Percentiles rank a stretch among this genome's conserved stretches.
Evolutionary conservation across 1,284 basidiomycete species (phyloP).

Genomic region (Hemileia vastatrix): DNA sequence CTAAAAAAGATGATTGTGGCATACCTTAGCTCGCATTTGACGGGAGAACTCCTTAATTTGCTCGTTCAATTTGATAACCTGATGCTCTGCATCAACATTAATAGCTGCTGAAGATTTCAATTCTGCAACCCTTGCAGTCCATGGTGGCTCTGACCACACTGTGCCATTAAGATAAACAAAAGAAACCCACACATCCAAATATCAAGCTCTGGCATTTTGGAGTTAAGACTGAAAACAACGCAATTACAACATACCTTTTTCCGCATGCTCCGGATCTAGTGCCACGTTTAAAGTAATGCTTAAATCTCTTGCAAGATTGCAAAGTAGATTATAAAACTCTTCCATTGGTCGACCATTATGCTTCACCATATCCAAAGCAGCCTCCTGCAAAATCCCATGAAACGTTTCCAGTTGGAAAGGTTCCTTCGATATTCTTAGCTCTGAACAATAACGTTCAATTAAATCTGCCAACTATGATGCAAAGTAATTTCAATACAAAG

Average conservation of each 20-base stretch:
- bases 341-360: slow-evolving; percentile 56
- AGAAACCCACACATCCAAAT: no score
- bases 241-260: slow-evolving; percentile 56
- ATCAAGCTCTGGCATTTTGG: no score
- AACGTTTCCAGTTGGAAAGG: slow-evolving; percentile 65
- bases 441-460: slow-evolving; percentile 66
- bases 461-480: slow-evolving; percentile 64
- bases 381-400: slow-evolving; percentile 61
- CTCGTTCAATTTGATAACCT: slow-evolving; percentile 71
- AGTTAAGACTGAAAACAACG: no score
- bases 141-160: slow-evolving; percentile 73
- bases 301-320: slow-evolving; percentile 61
- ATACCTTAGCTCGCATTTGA: slow-evolving; percentile 57
- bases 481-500: not conserved
- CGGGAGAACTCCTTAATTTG: slow-evolving; percentile 78
- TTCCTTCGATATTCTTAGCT: slow-evolving; percentile 63
- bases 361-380: slow-evolving; percentile 60
- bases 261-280: slow-evolving; percentile 63
- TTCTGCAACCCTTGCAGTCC: slow-evolving; percentile 74
- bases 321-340: slow-evolving; percentile 60
- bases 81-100: slow-evolving; percentile 84
- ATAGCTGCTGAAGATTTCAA: slow-evolving; percentile 71
- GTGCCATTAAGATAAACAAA: no score
- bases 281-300: slow-evolving; percentile 59
- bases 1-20: no score